These are phyloP conservation scores for Neurospora sp. DNA, from an alignment of 2,329 filamentous ascomycete genomes.

Conservation along the genomic window DNA sequence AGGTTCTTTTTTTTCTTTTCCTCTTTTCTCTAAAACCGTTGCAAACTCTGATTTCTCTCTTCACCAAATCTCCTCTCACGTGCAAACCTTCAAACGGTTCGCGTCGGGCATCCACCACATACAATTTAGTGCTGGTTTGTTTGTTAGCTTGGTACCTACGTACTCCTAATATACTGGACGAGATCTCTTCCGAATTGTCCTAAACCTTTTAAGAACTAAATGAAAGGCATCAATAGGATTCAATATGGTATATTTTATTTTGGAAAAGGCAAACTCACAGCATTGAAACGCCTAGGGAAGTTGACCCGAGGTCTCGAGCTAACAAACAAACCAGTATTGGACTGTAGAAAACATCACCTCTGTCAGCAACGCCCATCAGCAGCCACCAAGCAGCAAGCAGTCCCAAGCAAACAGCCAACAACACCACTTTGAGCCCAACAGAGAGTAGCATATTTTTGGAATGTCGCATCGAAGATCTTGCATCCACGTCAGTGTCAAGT, in stretches of 20 bases:
- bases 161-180: too few species aligned
- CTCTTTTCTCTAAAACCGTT: not conserved
- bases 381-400: not conserved
- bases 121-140: too few species aligned
- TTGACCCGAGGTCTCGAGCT: too few species aligned
- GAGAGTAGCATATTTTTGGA: not conserved
- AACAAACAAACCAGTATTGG: too few species aligned
- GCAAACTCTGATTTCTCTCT: not conserved
- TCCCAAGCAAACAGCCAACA: not conserved
- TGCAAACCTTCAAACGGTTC: not conserved
- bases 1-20: not conserved
- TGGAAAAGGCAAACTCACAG: too few species aligned
- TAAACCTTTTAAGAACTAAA: too few species aligned
- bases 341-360: not conserved
- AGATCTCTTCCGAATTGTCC: too few species aligned
- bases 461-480: not conserved
- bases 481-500: not conserved
- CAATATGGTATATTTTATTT: too few species aligned
- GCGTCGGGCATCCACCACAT: not conserved
- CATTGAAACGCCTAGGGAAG: too few species aligned
- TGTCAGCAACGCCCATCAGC: not conserved
- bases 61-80: not conserved
- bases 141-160: too few species aligned
- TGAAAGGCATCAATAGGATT: too few species aligned
- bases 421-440: not conserved